Base-by-base conservation (phyloP, 805 yeast genomes). In the Myxozyma melibiosi region DNA sequence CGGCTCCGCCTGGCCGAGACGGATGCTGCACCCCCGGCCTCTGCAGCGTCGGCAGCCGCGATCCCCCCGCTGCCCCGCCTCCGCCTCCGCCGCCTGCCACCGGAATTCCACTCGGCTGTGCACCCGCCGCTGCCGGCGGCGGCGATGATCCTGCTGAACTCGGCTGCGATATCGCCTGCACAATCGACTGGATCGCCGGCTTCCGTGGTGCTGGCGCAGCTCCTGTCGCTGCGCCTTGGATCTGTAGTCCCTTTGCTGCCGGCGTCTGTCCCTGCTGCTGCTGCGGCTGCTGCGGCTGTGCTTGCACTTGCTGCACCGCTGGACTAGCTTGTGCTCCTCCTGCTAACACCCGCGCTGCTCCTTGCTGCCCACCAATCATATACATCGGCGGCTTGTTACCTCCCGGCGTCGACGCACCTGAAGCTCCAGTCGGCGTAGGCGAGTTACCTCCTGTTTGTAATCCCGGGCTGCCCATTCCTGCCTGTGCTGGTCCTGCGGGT, bases 21-120 rank as follows among this genome's bases (percentile, higher is more conserved):
- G 51, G 45, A 24, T 41, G 53, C 24, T 34, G 46, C 42, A 47
- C 35, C 14, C 56, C 55, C 6, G 56, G 59, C 13, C 57, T 54
- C 48, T 47, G 62, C 25, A 51, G 48, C 37, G 53, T 62, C 6
- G 62, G 63, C 13, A 56, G 51, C n/a, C 34, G 62, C 31, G 61
- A 55, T 42, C 35, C 53, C 13, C 45, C 20, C n/a, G 42, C 39
- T 20, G 31, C 30, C 5, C 37, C 50, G n/a, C n/a, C n/a, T n/a
- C n/a, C n/a, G n/a, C n/a, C n/a, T n/a, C n/a, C n/a, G n/a, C n/a
- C n/a, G n/a, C n/a, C n/a, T n/a, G n/a, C n/a, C n/a, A n/a, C n/a
- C n/a, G n/a, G n/a, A n/a, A n/a, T n/a, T n/a, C n/a, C n/a, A 5
- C 27, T 7, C 28, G 42, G 27, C 27, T 18, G 24, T 38, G 24